Base-by-base conservation (phyloP, 176 grass and related monocot species). In the Microstegium vimineum region DNA sequence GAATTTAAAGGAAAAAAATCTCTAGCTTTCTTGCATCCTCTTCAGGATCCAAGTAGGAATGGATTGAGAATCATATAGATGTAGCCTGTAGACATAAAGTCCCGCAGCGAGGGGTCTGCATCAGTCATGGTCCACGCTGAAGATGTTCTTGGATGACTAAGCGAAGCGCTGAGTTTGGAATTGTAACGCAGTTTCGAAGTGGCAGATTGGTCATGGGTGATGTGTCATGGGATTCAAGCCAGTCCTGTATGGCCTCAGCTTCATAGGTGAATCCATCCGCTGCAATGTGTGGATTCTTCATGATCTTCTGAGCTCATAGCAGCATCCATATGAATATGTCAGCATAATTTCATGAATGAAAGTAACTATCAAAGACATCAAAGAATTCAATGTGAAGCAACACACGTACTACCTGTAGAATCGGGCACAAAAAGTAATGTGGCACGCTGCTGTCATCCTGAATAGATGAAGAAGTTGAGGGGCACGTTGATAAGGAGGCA, bases 161-260 rank as follows among this genome's bases (percentile, higher is more conserved):
- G 65, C 60, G 62, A 69, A 89, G 87, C 2, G 78, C 61, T 5
- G 26, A 64, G 69, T 86, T 82, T 26, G 87, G 69, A 10, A 82
- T 72, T 59, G 81, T 72, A 37, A 71, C 49, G 32, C 7, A 37
- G 56, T 77, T 67, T 2, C 36, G 9, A 71, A 81, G 70, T 26
- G 67, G 26, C 11, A 81, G 35, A 54, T 86, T 90, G 33, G 87
- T 89, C 87, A 85, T 89, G 11, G 82, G 82, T 7, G 82, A 85
- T 15, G 82, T 85, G 34, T 85, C 71, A 62, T 82, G 82, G 6
- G 76, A 3, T 18, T 86, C 78, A 6, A 90, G 30, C 87, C 82
- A 90, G 1, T 70, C 71, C 18, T 56, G 71, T 86, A 86, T 82
- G 13, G 87, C 87, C 28, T 82, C 87, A 32, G 87, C 82, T 82